Evolutionary conservation across 805 yeast genomes (phyloP).

Genomic region (Saccharomycopsis malanga): DNA sequence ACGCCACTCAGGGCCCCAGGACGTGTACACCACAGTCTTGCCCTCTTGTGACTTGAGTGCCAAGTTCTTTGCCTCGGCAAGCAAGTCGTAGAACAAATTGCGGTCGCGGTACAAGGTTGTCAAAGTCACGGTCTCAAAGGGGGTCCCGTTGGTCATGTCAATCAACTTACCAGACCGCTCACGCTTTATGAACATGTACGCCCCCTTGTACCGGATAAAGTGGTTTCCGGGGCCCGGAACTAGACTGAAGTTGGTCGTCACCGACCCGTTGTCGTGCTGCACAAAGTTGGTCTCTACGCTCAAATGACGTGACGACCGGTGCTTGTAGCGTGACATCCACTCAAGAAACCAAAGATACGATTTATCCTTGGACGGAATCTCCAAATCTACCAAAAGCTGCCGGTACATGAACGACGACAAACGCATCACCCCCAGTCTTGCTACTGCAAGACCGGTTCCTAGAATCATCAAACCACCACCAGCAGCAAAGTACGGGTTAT

Average conservation of each 20-base stretch:
- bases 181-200: conserved; percentile 80
- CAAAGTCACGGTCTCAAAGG: conserved; percentile 91
- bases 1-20: conserved; percentile 99
- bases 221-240: conserved; percentile 99
- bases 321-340: conserved; percentile 87
- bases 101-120: conserved; percentile 86
- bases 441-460: conserved; percentile 81
- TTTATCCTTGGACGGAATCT: conserved; percentile 88
- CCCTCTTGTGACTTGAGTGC: conserved; percentile 85
- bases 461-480: conserved; percentile 96
- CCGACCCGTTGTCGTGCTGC: conserved; percentile 91
- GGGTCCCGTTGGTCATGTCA: conserved; percentile 86
- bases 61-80: conserved; percentile 76
- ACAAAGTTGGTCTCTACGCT: conserved; percentile 81
- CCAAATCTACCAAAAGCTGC: conserved; percentile 83
- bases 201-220: conserved; percentile 75
- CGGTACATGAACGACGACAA: conserved; percentile 66
- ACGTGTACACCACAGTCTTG: conserved; percentile 85
- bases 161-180: conserved; percentile 86
- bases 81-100: conserved; percentile 55
- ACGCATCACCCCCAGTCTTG: conserved; percentile 60
- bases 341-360: conserved; percentile 92
- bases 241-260: conserved; percentile 76
- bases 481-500: conserved; percentile 95
- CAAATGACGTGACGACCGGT: conserved; percentile 71